Evolutionary conservation across 768 basidiomycete species (phyloP).

Genomic region (Pleurotus tuoliensis): DNA sequence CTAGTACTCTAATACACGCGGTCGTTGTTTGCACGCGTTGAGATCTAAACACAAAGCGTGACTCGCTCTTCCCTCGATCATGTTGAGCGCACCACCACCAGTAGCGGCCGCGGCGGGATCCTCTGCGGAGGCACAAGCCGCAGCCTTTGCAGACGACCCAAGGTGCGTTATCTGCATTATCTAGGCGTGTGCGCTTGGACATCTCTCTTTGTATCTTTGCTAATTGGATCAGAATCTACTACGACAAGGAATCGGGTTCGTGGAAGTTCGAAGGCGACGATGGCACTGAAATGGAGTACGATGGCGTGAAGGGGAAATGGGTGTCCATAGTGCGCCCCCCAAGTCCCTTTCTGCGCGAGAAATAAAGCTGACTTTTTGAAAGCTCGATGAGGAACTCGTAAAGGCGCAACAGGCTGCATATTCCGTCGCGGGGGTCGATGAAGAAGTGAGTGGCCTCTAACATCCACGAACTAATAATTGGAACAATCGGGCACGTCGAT

Average conservation of each 20-base stretch:
- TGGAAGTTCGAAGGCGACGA: conserved; percentile 92
- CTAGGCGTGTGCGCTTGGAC: neutral
- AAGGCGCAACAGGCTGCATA: conserved; percentile 95
- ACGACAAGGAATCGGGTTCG: conserved; percentile 66
- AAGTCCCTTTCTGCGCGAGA: neutral
- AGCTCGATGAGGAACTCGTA: conserved; percentile 87
- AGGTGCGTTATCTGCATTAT: conserved; percentile 34
- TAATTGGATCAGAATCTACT: conserved; percentile 56
- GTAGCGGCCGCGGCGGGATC: conserved; percentile 44
- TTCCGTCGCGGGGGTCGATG: conserved; percentile 89
- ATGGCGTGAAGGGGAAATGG: conserved; percentile 73
- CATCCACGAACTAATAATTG: neutral
- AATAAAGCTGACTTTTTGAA: conserved; percentile 11
- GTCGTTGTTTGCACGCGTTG: conserved; percentile 6
- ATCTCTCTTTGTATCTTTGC: conserved; percentile 8
- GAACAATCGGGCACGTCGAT: neutral
- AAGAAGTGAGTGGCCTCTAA: conserved; percentile 57
- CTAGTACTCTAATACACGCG: neutral
- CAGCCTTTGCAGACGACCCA: conserved; percentile 76
- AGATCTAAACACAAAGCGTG: conserved; percentile 38
- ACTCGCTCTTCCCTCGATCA: conserved; percentile 21
- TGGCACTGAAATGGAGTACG: conserved; percentile 89
- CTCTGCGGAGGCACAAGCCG: conserved; percentile 52
- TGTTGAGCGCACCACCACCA: conserved; percentile 47
- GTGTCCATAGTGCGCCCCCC: conserved; percentile 67